Conservation (phyloP, 441 rosid species). For the Arabidopsis lyrata region DNA sequence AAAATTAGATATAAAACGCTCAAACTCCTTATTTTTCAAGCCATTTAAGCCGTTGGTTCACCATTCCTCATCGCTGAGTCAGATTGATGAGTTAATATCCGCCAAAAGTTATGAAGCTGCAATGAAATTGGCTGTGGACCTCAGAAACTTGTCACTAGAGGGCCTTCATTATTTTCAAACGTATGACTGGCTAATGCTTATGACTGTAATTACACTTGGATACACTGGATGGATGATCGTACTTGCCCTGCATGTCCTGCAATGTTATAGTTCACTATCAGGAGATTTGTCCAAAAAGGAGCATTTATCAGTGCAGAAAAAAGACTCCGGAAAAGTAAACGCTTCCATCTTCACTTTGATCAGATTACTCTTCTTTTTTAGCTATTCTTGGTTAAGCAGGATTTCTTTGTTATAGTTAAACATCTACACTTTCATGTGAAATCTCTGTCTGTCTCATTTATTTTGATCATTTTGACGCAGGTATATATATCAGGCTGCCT, state of each 20-base stretch:
- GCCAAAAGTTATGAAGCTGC: conserved; percentile 67
- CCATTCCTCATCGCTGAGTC: conserved; percentile 56
- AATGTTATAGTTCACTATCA: conserved; percentile 75
- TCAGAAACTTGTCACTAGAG: conserved; percentile 82
- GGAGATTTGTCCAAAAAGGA: conserved; percentile 59
- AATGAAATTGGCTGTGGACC: conserved; percentile 67
- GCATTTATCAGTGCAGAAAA: conserved; percentile 56
- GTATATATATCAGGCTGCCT: conserved; percentile 66
- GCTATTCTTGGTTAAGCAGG: conserved; percentile 7
- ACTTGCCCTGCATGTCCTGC: conserved; percentile 86
- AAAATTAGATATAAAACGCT: conserved; percentile 75
- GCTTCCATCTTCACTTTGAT: conserved; percentile 30
- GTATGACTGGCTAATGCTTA: conserved; percentile 96
- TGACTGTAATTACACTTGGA: conserved; percentile 86
- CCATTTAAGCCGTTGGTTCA: conserved; percentile 84
- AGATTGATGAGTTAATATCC: conserved; percentile 71
- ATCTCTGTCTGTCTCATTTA: conserved; percentile 39
- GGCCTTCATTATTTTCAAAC: conserved; percentile 98
- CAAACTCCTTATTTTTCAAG: conserved; percentile 78
- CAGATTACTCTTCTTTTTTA: not conserved
- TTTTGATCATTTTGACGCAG: conserved; percentile 54
- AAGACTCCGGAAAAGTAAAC: conserved; percentile 71
- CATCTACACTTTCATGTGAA: conserved; percentile 17
- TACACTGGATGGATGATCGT: conserved; percentile 93
- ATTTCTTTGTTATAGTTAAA: conserved; percentile 2